Conservation (phyloP, 345 rosid species). For the Dimocarpus longan region DNA sequence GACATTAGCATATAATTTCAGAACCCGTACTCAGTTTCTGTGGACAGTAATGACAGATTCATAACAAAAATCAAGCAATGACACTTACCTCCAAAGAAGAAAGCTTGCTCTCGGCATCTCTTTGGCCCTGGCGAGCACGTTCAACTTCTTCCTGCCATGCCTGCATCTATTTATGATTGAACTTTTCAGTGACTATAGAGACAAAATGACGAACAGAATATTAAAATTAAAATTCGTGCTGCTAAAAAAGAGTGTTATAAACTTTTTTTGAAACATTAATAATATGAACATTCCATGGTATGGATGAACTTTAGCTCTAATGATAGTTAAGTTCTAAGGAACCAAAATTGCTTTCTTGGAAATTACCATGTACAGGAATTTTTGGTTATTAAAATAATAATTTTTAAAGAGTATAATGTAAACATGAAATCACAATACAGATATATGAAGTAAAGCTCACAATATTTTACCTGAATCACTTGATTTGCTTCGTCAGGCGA, state of each 20-base stretch:
- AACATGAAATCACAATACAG: conserved; percentile 2
- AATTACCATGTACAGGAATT: background rate
- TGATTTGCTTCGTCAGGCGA: conserved; percentile 89
- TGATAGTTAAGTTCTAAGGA: background rate
- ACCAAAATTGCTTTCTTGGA: background rate
- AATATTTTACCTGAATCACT: conserved; percentile 72
- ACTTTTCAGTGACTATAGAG: conserved; percentile 13
- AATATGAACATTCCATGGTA: background rate
- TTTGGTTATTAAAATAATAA: background rate
- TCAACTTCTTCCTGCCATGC: conserved; percentile 98
- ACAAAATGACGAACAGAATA: background rate
- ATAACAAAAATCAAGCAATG: conserved; percentile 18
- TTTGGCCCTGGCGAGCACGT: conserved; percentile 92
- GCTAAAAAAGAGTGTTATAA: conserved; percentile 10
- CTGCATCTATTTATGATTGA: conserved; percentile 57
- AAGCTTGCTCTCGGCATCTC: conserved; percentile 94
- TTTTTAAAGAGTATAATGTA: conserved; percentile 1
- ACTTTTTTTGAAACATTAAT: no score
- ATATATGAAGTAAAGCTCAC: conserved; percentile 1
- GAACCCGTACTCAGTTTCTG: background rate
- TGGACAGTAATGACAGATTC: background rate
- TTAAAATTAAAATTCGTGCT: background rate
- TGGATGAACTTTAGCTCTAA: background rate
- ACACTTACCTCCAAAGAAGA: conserved; percentile 78
- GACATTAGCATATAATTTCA: conserved; percentile 7